Percentiles rank a stretch among this genome's conserved stretches.
Evolutionary conservation across 139 green algal species (phyloP).

Genomic region (Zygnema circumcarinatum): DNA sequence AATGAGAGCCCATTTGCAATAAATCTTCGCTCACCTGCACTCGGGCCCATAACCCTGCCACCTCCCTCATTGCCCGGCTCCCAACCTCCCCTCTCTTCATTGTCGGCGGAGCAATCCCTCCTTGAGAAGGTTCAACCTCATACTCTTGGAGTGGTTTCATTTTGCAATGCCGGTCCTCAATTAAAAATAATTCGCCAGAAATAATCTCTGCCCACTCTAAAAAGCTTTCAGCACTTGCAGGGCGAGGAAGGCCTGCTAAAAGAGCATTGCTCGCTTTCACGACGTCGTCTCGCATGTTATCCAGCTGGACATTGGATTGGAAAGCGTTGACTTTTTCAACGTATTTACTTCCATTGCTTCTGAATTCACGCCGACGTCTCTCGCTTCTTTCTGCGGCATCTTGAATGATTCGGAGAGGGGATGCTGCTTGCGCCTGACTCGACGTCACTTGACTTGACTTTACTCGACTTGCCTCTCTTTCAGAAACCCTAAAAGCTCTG

Average conservation of each 20-base stretch:
- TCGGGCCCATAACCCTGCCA: background rate
- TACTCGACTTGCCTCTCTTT: background rate
- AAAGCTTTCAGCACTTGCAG: background rate
- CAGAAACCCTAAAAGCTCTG: too few relatives aligned
- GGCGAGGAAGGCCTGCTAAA: background rate
- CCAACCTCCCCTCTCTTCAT: background rate
- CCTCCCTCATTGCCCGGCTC: background rate
- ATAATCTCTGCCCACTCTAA: background rate
- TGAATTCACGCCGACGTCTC: background rate
- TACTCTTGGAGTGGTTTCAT: background rate
- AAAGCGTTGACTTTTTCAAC: background rate
- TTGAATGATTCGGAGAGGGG: too few relatives aligned
- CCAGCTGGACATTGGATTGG: background rate
- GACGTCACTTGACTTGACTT: too few relatives aligned
- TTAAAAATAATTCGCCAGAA: background rate
- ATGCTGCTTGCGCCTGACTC: too few relatives aligned
- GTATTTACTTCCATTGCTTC: background rate
- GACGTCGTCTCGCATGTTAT: background rate
- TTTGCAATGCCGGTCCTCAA: background rate
- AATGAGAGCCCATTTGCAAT: too few relatives aligned
- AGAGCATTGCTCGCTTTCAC: background rate
- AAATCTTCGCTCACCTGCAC: background rate
- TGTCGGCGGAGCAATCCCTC: background rate
- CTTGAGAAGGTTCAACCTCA: background rate
- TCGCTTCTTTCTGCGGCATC: too few relatives aligned